Percentiles rank a stretch among this genome's conserved stretches.
Conservation (phyloP, 441 rosid species). For the Pelargonium australe region DNA sequence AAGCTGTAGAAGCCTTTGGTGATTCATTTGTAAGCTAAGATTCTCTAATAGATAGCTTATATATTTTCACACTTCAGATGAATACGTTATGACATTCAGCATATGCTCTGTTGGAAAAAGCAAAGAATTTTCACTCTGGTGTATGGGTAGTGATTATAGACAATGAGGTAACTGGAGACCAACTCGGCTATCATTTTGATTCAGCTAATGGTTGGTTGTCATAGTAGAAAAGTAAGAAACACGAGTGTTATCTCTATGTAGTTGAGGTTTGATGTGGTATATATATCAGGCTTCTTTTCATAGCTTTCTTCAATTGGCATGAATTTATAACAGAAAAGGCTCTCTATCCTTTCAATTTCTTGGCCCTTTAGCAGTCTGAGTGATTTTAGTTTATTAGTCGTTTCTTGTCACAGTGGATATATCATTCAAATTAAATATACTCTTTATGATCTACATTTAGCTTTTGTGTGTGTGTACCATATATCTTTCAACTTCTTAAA, state of each 20-base stretch:
- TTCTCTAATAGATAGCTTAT: slow-evolving; percentile 11
- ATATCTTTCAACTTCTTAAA: not conserved
- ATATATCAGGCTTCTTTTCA: not conserved
- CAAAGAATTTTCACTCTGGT: slow-evolving; percentile 9
- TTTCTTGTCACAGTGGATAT: not conserved
- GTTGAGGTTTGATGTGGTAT: not conserved
- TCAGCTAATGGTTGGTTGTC: slow-evolving; percentile 6
- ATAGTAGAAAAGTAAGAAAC: not conserved
- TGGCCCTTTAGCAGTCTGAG: not conserved
- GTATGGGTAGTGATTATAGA: slow-evolving; percentile 12
- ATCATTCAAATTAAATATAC: no score
- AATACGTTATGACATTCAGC: slow-evolving; percentile 8
- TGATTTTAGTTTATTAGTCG: not conserved
- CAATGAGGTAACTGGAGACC: slow-evolving; percentile 8
- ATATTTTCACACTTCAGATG: not conserved
- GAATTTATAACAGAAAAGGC: not conserved
- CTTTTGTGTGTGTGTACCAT: not conserved
- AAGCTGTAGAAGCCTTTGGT: slow-evolving; percentile 78
- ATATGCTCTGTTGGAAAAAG: not conserved
- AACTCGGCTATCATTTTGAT: not conserved
- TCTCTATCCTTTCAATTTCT: not conserved
- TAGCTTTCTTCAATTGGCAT: not conserved
- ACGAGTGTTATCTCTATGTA: not conserved
- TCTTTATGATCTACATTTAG: not conserved
- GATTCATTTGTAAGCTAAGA: slow-evolving; percentile 72